phyloP scores from a whole-genome alignment of 2,329 filamentous ascomycete species.

The Alternaria dauci region DNA sequence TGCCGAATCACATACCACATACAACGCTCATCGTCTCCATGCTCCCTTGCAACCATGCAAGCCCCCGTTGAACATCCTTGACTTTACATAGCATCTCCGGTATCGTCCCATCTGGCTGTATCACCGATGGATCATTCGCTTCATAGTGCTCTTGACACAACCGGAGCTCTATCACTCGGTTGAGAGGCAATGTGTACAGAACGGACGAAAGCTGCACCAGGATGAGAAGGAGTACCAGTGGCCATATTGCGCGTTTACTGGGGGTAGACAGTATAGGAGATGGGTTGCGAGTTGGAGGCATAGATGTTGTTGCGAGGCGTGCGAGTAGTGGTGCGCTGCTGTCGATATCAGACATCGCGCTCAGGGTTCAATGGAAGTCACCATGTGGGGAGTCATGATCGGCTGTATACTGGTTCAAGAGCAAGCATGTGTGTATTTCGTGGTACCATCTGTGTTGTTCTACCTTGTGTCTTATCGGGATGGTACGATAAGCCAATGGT shows the following conservation, averaged over 20 bases:
- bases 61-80: constrained; percentile 59
- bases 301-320: constrained; percentile 6
- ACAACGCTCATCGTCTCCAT: constrained; percentile 50
- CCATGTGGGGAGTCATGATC: neutral
- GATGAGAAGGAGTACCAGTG: constrained; percentile 43
- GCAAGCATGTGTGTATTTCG: neutral
- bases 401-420: neutral
- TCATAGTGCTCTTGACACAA: constrained; percentile 61
- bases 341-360: neutral
- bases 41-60: constrained; percentile 63
- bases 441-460: neutral
- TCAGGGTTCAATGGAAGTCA: neutral
- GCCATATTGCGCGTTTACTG: constrained; percentile 31
- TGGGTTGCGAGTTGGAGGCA: constrained; percentile 13
- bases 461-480: neutral
- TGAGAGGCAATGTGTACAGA: constrained; percentile 49
- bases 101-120: constrained; percentile 52
- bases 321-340: constrained; percentile 18
- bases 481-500: constrained; percentile 13
- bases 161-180: constrained; percentile 48
- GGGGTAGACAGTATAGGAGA: constrained; percentile 6
- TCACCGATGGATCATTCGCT: constrained; percentile 49
- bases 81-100: constrained; percentile 65
- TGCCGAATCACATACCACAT: constrained; percentile 39
- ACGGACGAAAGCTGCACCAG: constrained; percentile 45